A percentile compares a stretch with the other conserved stretches of the same genome.
Conservation (phyloP, 2,329 filamentous ascomycete genomes). For the Leptosphaerulina australis region DNA sequence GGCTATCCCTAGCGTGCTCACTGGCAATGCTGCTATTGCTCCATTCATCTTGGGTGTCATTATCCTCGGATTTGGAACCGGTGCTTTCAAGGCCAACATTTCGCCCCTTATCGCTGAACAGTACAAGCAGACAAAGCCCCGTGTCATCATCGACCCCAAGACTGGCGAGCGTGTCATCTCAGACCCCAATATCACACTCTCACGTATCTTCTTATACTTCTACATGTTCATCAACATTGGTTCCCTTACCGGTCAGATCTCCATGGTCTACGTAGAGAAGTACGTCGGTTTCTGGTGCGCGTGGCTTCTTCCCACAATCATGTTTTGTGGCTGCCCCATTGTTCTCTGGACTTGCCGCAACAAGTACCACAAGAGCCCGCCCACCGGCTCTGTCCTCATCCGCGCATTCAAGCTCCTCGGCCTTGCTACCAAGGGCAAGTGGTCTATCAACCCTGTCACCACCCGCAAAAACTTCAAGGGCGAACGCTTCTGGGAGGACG, state of each 20-base stretch:
- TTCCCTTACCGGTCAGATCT: constrained; percentile 71
- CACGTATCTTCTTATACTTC: constrained; percentile 60
- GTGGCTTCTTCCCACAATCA: constrained; percentile 68
- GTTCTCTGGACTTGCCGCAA: constrained; percentile 66
- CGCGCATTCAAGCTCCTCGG: constrained; percentile 68
- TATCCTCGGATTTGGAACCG: constrained; percentile 54
- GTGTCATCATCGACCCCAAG: constrained; percentile 59
- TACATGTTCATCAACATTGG: constrained; percentile 65
- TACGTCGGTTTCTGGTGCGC: constrained; percentile 78
- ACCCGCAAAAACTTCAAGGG: constrained; percentile 65
- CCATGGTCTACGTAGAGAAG: constrained; percentile 77
- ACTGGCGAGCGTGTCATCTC: constrained; percentile 72
- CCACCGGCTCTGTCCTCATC: constrained; percentile 72
- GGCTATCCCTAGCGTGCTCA: constrained; percentile 56
- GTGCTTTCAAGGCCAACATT: constrained; percentile 55
- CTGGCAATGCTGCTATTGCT: constrained; percentile 54
- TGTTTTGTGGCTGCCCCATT: constrained; percentile 67
- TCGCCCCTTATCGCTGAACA: constrained; percentile 74
- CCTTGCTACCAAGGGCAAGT: constrained; percentile 67
- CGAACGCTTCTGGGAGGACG: constrained; percentile 67
- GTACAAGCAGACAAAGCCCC: constrained; percentile 64
- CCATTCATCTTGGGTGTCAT: constrained; percentile 58
- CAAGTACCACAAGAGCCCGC: constrained; percentile 67
- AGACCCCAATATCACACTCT: constrained; percentile 71
- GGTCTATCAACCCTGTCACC: constrained; percentile 64